phyloP scores from a whole-genome alignment of 2,329 filamentous ascomycete species.

The Penicillium sp. region DNA sequence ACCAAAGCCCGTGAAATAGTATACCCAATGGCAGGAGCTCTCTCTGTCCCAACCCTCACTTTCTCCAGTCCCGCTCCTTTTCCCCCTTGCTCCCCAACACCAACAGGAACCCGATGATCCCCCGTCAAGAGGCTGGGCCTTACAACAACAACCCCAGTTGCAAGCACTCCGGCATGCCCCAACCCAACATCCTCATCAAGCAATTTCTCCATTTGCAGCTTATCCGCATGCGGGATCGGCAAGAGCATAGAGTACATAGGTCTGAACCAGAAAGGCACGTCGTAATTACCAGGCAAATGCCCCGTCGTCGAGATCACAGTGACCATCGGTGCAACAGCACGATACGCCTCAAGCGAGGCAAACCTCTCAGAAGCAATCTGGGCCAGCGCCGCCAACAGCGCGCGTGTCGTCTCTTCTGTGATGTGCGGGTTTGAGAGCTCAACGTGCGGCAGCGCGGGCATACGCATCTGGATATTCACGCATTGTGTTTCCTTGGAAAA shows the following conservation, averaged over 20 bases:
- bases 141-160: conserved; percentile 25
- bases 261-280: conserved; percentile 31
- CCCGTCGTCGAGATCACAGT: conserved; percentile 35
- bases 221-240: conserved; percentile 36
- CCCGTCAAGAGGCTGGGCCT: conserved; percentile 37
- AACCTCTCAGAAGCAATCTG: conserved; percentile 14
- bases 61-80: conserved; percentile 7
- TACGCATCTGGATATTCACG: conserved; percentile 1
- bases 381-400: conserved; percentile 26
- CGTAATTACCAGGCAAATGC: conserved; percentile 23
- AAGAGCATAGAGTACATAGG: conserved; percentile 32
- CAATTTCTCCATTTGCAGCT: conserved; percentile 32
- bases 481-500: conserved; percentile 17
- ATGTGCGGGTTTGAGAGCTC: conserved; percentile 35
- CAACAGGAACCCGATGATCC: conserved; percentile 22
- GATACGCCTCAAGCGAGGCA: conserved; percentile 1
- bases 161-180: conserved; percentile 13
- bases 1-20: conserved; percentile 32
- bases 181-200: conserved; percentile 23
- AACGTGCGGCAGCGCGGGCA: conserved; percentile 17
- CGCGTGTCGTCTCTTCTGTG: conserved; percentile 29
- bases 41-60: conserved; percentile 30
- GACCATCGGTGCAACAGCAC: conserved; percentile 22
- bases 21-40: conserved; percentile 33
- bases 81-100: conserved; percentile 15